Evolutionary conservation across 208 protist species (phyloP), one percentile per base, ranked within the genome.

Genomic region (Phytomonas francai): DNA sequence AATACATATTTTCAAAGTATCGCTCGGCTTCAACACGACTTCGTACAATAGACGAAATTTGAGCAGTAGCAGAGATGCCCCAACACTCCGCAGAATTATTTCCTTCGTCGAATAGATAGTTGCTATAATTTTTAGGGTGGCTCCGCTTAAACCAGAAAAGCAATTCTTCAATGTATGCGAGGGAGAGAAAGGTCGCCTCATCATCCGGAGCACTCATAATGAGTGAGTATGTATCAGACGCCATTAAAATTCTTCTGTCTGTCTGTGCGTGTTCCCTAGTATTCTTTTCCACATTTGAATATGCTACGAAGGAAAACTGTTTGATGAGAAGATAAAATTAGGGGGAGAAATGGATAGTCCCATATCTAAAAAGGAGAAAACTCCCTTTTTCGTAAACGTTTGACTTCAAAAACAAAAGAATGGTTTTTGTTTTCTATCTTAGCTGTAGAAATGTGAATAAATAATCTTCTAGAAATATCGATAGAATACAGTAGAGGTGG

Each of bases 141-240:
- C 57, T 33, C 11, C 22, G 57, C 11, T 33, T 29, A 29, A 29
- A 29, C 29, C 57, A 61, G 57, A 28, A 33, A 29, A 61, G 57
- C 8, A 94, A 65, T 32, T 85, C 84, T 58, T 90, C 80, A 0
- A 94, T 77, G 49, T 82, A 88, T 39, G 75, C 58, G 31, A 94
- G 67, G 6, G 88, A 94, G 62, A 80, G 80, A 67, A 94, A 91
- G 12, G 83, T 83, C 11, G 84, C 82, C 54, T 92, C 80, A 5
- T 61, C 62, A 19, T 68, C 66, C 4, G 82, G 73, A 27, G 84
- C 80, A 14, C 36, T 72, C 34, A 78, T 67, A 34, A 85, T 68
- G 27, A 81, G 70, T 33, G 72, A 56, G 4, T n/a, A 61, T 58
- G 71, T 58, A 4, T 66, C 31, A 25, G 59, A 61, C 51, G 29